phyloP scores from a whole-genome alignment of 2,329 filamentous ascomycete species.

The Pseudogymnoascus sp. region DNA sequence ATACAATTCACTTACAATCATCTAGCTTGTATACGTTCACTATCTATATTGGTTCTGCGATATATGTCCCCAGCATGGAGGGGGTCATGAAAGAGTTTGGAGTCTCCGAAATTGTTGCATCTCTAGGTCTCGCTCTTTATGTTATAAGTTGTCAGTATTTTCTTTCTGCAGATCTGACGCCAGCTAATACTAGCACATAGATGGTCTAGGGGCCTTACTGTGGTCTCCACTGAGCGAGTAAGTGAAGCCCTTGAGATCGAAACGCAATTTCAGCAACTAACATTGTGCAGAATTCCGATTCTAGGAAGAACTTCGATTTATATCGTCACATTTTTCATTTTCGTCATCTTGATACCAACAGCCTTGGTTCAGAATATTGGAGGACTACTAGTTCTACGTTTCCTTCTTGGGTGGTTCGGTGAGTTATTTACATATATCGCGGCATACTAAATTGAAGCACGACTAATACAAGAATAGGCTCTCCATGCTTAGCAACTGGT shows the following conservation, averaged over 20 bases:
- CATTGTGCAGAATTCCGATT: constrained; percentile 47
- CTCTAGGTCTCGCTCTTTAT: constrained; percentile 41
- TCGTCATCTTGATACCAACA: constrained; percentile 58
- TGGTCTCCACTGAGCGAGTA: constrained; percentile 55
- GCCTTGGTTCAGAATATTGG: constrained; percentile 53
- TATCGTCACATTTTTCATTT: constrained; percentile 57
- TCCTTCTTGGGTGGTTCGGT: constrained; percentile 55
- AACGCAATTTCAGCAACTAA: neutral
- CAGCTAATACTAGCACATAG: neutral
- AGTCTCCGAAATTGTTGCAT: constrained; percentile 36
- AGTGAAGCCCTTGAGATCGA: neutral
- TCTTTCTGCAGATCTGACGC: neutral
- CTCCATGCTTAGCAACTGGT: constrained; percentile 52
- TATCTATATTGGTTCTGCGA: constrained; percentile 43
- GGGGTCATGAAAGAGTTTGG: constrained; percentile 35
- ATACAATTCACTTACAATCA: constrained; percentile 29
- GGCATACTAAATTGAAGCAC: constrained; percentile 1
- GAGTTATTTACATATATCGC: neutral
- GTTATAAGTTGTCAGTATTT: constrained; percentile 23
- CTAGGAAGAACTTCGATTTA: constrained; percentile 60
- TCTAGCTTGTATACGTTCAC: constrained; percentile 40
- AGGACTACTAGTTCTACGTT: constrained; percentile 53
- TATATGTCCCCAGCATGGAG: constrained; percentile 38
- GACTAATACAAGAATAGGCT: constrained; percentile 28
- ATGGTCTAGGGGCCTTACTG: constrained; percentile 52